Evolutionary conservation across 2,329 filamentous ascomycete species (phyloP).

Genomic region (Pyrenophora graminea): DNA sequence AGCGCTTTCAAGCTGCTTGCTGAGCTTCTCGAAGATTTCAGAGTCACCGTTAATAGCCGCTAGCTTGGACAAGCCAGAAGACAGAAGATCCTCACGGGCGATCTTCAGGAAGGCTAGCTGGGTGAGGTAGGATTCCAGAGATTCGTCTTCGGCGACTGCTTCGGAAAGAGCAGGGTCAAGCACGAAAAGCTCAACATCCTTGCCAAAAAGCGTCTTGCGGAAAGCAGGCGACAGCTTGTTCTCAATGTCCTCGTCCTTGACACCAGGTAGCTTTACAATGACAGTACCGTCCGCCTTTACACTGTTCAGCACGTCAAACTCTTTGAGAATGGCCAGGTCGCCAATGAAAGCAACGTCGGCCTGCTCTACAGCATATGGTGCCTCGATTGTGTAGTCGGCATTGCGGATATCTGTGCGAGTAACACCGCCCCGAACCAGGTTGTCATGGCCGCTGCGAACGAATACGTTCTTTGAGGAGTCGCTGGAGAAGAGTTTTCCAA

Average conservation of each 20-base stretch:
- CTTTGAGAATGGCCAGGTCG: conserved; percentile 76
- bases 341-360: conserved; percentile 81
- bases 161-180: conserved; percentile 73
- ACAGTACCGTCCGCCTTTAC: conserved; percentile 73
- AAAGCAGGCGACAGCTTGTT: conserved; percentile 76
- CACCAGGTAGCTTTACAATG: conserved; percentile 74
- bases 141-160: conserved; percentile 67
- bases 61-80: conserved; percentile 68
- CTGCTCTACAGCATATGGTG: conserved; percentile 77
- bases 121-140: conserved; percentile 67
- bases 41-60: conserved; percentile 62
- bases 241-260: conserved; percentile 88
- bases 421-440: conserved; percentile 72
- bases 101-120: conserved; percentile 84
- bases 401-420: conserved; percentile 83
- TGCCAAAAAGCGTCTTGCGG: conserved; percentile 72
- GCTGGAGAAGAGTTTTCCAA: conserved; percentile 64
- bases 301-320: conserved; percentile 73
- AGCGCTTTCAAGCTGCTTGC: conserved; percentile 65
- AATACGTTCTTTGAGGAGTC: conserved; percentile 66
- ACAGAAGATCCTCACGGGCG: conserved; percentile 68
- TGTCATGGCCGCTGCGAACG: conserved; percentile 63
- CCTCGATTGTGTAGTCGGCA: conserved; percentile 80
- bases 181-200: conserved; percentile 72
- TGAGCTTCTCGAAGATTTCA: conserved; percentile 66